Base-by-base conservation (phyloP, 345 rosid genomes). In the Acer campestre region DNA sequence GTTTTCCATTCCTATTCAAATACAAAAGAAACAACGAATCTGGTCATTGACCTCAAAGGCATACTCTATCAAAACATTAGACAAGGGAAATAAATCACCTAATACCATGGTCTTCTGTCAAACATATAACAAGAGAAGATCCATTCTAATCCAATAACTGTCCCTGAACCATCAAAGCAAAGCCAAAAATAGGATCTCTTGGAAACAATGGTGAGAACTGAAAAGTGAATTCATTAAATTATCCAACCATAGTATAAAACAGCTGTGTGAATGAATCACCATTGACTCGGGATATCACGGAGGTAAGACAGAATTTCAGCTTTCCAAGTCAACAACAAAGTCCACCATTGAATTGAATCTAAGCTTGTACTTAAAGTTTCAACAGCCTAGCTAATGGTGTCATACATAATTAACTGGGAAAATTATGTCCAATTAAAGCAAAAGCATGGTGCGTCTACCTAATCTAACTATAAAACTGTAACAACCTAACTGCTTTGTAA, bases 281-380 rank as follows among this genome's bases (percentile, higher is more conserved):
- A 42, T 10, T 4, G 55, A 67, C 71, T 67, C 31, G 20, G 14
- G 17, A 55, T 67, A 67, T 67, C 53, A n/a, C 3, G 38, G 5
- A 42, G 46, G 46, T 42, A 42, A 8, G 46, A 42, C 46, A 42
- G 6, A 7, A 53, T 42, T 40, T n/a, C 3, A 42, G 25, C 49
- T 14, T 42, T 44, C 70, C 29, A 40, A 42, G 70, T 67, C 18
- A 67, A 67, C 55, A 10, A 67, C 49, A 67, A 44, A 67, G 55
- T 20, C 29, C 29, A 1, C 31, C 7, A 67, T 67, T 67, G 18
- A n/a, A 20, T 20, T 42, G 53, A 44, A 42, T 10, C 22, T 25
- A 49, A 42, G 16, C 27, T 44, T 42, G 16, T 20, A 42, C 55
- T 10, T 49, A 11, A 67, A 65, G 22, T 44, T 44, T 67, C 27